These are phyloP conservation scores for Dictyostelium intermedium DNA, from an alignment of 78 protist genomes.

Conservation along the genomic window DNA sequence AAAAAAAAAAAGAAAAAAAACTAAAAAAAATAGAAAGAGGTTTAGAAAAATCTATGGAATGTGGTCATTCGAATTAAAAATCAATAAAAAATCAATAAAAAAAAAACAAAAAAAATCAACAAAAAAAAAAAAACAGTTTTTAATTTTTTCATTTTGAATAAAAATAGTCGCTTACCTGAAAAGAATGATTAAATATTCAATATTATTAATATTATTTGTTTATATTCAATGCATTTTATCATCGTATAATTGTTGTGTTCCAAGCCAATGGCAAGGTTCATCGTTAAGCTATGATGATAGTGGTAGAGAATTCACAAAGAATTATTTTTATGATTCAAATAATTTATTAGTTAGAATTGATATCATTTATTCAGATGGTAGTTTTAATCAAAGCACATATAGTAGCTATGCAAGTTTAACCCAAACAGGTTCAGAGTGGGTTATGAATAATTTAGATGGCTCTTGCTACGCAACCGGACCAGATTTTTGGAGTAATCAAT, in stretches of 20 bases:
- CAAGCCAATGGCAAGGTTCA: conserved; percentile 17
- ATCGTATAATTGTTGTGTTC: conserved; percentile 9
- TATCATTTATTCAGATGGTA: background rate
- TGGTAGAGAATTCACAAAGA: background rate
- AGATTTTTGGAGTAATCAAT: conserved; percentile 37
- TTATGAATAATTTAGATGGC: background rate
- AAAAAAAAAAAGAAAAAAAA: background rate
- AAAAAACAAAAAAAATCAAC: no score
- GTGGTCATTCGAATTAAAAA: background rate
- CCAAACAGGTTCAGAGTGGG: conserved; percentile 37
- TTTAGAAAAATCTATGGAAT: background rate
- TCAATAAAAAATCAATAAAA: background rate
- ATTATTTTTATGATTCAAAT: background rate
- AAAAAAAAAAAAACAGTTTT: background rate
- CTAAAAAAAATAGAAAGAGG: background rate
- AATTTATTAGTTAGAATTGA: conserved; percentile 15
- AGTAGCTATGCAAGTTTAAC: background rate
- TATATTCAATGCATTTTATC: background rate
- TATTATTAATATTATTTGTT: background rate
- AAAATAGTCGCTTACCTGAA: background rate
- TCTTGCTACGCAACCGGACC: conserved; percentile 44
- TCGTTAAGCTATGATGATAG: background rate
- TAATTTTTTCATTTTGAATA: background rate
- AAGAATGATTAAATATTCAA: background rate
- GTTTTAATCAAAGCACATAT: conserved; percentile 42